Conservation (phyloP, 371 early-diverging fungal species). For the Mortierella sp. region DNA sequence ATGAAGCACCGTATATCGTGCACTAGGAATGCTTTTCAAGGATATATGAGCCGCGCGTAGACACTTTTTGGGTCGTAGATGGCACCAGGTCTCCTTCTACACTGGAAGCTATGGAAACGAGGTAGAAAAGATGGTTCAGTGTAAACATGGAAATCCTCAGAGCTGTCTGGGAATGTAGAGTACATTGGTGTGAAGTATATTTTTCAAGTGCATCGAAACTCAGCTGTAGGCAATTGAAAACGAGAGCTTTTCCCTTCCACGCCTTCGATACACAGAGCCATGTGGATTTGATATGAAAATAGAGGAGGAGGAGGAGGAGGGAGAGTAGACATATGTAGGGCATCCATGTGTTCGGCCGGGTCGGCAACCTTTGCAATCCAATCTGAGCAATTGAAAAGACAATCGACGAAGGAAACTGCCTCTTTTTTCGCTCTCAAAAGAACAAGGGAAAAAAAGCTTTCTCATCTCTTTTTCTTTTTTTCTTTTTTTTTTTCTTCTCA, state of each 20-base stretch:
- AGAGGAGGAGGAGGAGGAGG: neutral
- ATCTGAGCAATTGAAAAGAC: neutral
- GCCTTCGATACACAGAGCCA: neutral
- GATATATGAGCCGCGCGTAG: neutral
- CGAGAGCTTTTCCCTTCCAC: neutral
- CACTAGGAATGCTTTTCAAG: no score
- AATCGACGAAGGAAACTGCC: neutral
- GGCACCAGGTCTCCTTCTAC: neutral
- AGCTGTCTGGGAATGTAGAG: neutral
- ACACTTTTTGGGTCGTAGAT: neutral
- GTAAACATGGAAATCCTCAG: neutral
- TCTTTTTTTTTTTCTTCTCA: neutral
- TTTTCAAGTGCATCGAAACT: neutral
- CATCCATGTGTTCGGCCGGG: slow-evolving; percentile 4
- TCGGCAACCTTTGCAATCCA: neutral
- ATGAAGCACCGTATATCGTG: no score
- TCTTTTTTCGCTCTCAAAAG: neutral
- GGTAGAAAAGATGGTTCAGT: neutral
- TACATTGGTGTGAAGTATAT: neutral
- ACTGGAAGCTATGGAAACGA: neutral
- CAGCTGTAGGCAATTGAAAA: neutral
- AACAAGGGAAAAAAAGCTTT: neutral
- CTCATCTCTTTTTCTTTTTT: neutral
- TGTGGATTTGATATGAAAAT: neutral
- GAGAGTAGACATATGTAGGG: neutral